Evolutionary conservation across 257 asterid genomes (phyloP).

Genomic region (Haberlea rhodopensis): DNA sequence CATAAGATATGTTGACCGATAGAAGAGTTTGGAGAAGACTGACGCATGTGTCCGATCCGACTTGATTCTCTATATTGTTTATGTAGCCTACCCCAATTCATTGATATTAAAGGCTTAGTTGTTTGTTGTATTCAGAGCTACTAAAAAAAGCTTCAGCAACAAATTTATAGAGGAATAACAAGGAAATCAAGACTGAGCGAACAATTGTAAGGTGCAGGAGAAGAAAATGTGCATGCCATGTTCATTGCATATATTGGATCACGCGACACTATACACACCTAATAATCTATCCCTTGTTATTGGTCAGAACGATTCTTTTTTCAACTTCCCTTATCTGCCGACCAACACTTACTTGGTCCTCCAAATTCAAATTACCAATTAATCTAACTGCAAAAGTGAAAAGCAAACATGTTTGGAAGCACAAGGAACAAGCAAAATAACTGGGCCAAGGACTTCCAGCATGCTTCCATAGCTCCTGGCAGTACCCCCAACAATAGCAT

Average conservation of each 20-base stretch:
- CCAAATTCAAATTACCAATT: slow-evolving; percentile 1
- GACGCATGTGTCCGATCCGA: too few species aligned
- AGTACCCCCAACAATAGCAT: slow-evolving; percentile 3
- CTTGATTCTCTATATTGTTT: too few species aligned
- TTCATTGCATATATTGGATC: background rate
- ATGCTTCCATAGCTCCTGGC: slow-evolving; percentile 11
- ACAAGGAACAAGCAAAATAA: background rate
- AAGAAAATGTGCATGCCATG: background rate
- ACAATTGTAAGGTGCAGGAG: background rate
- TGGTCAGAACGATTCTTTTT: background rate
- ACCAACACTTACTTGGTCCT: slow-evolving; percentile 1
- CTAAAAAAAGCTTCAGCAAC: background rate
- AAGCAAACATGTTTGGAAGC: background rate
- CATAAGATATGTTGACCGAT: too few species aligned
- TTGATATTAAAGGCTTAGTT: too few species aligned
- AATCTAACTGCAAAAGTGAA: too few species aligned
- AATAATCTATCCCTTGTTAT: background rate
- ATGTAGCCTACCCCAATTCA: too few species aligned
- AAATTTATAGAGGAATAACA: slow-evolving; percentile 3
- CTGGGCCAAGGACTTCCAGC: background rate
- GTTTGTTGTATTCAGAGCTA: too few species aligned
- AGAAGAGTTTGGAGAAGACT: too few species aligned
- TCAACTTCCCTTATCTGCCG: background rate
- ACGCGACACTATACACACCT: background rate
- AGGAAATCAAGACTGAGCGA: background rate